These are phyloP conservation scores for Pleurozium schreberi DNA, from an alignment of 225 moss, liverwort and hornwort species.

Conservation along the genomic window DNA sequence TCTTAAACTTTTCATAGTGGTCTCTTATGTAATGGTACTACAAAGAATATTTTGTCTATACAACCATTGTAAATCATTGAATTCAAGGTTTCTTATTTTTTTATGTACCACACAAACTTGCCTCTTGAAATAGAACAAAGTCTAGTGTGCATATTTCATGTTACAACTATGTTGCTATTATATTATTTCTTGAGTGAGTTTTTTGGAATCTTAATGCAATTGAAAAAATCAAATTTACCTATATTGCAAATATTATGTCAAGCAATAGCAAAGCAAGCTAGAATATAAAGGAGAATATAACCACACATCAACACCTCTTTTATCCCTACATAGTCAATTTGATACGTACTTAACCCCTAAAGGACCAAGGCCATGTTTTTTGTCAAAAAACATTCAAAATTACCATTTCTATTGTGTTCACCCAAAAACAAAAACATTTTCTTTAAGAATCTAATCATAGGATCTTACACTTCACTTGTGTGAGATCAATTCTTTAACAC, in stretches of 20 bases:
- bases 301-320: not conserved
- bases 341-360: not conserved
- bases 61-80: not conserved
- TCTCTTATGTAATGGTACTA: not conserved
- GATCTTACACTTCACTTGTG: too few species aligned
- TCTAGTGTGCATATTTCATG: too few species aligned
- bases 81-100: not conserved
- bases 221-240: too few species aligned
- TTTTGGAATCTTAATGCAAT: not conserved
- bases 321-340: rapidly evolving
- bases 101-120: too few species aligned
- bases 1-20: not conserved
- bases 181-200: not conserved
- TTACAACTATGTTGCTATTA: too few species aligned
- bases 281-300: not conserved
- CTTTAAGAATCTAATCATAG: too few species aligned
- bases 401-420: too few species aligned
- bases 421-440: too few species aligned
- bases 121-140: not conserved
- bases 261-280: not conserved
- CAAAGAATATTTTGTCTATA: not conserved
- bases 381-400: too few species aligned
- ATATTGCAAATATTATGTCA: not conserved
- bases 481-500: too few species aligned
- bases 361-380: too few species aligned